phyloP scores from a whole-genome alignment of 2,329 filamentous ascomycete genomes.

The Beauveria australis region DNA sequence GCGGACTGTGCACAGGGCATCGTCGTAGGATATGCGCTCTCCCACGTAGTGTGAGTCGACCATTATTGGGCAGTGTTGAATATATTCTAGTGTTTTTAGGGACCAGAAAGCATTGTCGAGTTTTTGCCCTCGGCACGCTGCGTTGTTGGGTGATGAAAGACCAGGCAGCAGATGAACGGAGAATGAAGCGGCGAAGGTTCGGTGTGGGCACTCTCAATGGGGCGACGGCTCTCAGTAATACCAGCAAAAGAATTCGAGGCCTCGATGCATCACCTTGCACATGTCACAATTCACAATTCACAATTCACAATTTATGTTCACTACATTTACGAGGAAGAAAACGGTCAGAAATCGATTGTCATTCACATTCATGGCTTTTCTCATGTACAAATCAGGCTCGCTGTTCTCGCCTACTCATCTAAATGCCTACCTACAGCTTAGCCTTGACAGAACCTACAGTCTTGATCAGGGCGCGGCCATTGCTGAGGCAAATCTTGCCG shows the following conservation, averaged over 20 bases:
- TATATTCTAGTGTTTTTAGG: not conserved
- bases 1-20: constrained; percentile 72
- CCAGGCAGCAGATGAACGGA: constrained; percentile 16
- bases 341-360: not conserved
- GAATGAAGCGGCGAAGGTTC: not conserved
- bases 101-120: not conserved
- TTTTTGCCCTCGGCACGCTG: not conserved
- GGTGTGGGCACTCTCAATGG: constrained; percentile 1
- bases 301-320: not conserved
- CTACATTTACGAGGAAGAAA: not conserved
- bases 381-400: not conserved
- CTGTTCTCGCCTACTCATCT: not conserved
- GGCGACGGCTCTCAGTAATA: not conserved
- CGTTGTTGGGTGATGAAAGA: constrained; percentile 1
- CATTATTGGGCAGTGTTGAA: constrained; percentile 25
- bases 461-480: constrained; percentile 74
- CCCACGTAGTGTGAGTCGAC: constrained; percentile 42
- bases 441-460: constrained; percentile 46
- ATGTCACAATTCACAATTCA: not conserved
- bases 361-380: not conserved
- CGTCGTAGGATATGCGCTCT: constrained; percentile 73
- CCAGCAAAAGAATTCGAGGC: not conserved
- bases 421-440: constrained; percentile 49
- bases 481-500: constrained; percentile 79
- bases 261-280: not conserved